A percentile compares a stretch with the other conserved stretches of the same genome.
Evolutionary conservation across 768 basidiomycete genomes (phyloP).

Genomic region (Mycena latifolia): DNA sequence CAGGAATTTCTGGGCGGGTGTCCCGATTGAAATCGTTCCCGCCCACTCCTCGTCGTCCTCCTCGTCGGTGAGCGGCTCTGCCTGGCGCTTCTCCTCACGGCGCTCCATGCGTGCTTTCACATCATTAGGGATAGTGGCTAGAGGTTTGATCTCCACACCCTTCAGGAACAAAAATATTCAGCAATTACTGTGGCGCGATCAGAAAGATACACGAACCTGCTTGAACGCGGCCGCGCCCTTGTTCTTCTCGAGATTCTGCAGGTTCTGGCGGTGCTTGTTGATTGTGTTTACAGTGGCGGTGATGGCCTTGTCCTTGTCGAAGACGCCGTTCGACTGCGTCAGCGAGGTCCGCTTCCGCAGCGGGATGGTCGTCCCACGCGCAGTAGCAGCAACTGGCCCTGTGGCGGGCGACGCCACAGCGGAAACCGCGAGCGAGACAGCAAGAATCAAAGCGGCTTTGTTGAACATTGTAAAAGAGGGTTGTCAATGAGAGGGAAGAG

Average conservation of each 20-base stretch:
- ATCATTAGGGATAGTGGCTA: slow-evolving; percentile 34
- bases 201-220: no score
- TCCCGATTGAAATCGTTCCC: slow-evolving; percentile 54
- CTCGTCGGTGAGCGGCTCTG: slow-evolving; percentile 48
- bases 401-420: slow-evolving; percentile 1
- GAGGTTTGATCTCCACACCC: slow-evolving; percentile 46
- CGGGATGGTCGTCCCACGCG: slow-evolving; percentile 21
- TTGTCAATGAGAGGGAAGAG: background rate
- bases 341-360: slow-evolving; percentile 25
- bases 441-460: slow-evolving; percentile 15
- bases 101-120: slow-evolving; percentile 15
- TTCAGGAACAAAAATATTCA: background rate
- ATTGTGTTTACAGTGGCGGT: slow-evolving; percentile 19
- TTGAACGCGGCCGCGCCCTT: slow-evolving; percentile 33
- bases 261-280: slow-evolving; percentile 54
- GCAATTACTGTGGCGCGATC: background rate
- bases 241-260: slow-evolving; percentile 50
- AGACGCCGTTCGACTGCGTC: slow-evolving; percentile 32
- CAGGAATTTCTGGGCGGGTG: slow-evolving; percentile 49
- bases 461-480: slow-evolving; percentile 20
- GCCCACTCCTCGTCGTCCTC: slow-evolving; percentile 51
- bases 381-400: background rate
- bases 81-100: slow-evolving; percentile 40
- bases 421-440: slow-evolving; percentile 11
- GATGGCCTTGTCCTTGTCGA: slow-evolving; percentile 37